Evolutionary conservation across 495 filamentous ascomycete species (phyloP), one percentile per base, ranked within the genome.

Genomic region (Venustampulla echinocandica): DNA sequence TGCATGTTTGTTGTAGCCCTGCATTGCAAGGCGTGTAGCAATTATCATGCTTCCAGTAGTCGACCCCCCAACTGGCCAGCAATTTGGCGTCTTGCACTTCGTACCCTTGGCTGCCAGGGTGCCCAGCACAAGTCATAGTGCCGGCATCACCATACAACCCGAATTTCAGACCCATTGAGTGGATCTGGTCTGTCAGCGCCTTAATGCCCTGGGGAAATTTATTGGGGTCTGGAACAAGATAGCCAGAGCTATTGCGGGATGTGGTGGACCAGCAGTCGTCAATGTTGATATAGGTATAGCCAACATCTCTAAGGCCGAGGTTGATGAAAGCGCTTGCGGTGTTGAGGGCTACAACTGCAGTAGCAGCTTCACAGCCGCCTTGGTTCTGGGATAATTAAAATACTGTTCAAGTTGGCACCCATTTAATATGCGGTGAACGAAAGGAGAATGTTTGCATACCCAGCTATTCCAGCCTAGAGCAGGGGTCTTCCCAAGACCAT

Each of bases 81-180:
- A 30, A 21, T 10, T 38, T 27, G 20, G 48, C 48, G 25, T 51
- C 48, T 32, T 10, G 10, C 9, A 37, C 35, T 13, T 25, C 17
- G 27, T 44, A 34, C 20, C 34, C 34, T 17, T 10, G 15, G 15
- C 9, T 10, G 15, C 60, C 55, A 25, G 62, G 46, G 47, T 40
- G 64, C 3, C 61, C 47, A 4, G 44, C 63, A 43, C 64, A 64
- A 3, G 62, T 65, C 10, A 38, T 10, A 0, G 41, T 52, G 11
- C 64, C 64, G 10, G 59, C 52, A 33, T 44, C 24, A 27, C 49
- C 32, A 49, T 63, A 66, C 11, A 64, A 44, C 6, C 63, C 63
- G 10, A 59, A 47, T 30, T 58, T 57, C 45, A 66, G 46, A 19
- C 60, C 62, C 43, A 61, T 47, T 30, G 23, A 35, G 34, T 62